These are phyloP conservation scores for Staphylotrichum tortipilum DNA, from an alignment of 495 filamentous ascomycete species.

Conservation along the genomic window DNA sequence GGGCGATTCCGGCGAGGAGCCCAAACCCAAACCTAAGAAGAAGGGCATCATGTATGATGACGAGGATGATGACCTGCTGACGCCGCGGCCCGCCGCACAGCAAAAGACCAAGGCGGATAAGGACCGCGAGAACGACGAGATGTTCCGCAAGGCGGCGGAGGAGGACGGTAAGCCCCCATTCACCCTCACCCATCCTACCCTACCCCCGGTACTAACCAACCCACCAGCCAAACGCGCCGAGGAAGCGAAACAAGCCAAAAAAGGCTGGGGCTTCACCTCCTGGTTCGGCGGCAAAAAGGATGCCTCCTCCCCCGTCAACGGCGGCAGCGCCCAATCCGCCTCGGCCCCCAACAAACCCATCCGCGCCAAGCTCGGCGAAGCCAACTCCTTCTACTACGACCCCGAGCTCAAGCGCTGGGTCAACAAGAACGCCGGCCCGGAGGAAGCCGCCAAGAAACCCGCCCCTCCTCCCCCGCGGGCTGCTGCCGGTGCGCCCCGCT, in stretches of 20 bases:
- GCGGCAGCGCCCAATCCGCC: no score
- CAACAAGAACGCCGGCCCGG: constrained; percentile 79
- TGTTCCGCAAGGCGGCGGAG: constrained; percentile 75
- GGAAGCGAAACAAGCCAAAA: constrained; percentile 45
- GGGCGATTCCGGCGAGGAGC: constrained; percentile 29
- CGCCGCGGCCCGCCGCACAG: constrained; percentile 25
- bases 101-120: constrained; percentile 49
- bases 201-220: no score
- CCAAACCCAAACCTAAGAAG: constrained; percentile 53
- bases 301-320: constrained; percentile 16
- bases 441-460: constrained; percentile 38
- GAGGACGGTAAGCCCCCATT: constrained; percentile 66
- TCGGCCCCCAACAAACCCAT: constrained; percentile 58
- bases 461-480: constrained; percentile 44
- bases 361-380: constrained; percentile 89
- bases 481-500: constrained; percentile 5
- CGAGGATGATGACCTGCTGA: constrained; percentile 51
- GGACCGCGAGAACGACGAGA: constrained; percentile 60
- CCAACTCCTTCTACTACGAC: constrained; percentile 88
- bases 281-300: constrained; percentile 81
- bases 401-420: constrained; percentile 93
- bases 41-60: constrained; percentile 76
- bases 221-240: constrained; percentile 37
- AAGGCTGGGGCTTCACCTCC: constrained; percentile 72
- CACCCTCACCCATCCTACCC: no score